These are phyloP conservation scores for Corinectria fuckeliana DNA, from an alignment of 2,329 filamentous ascomycete species.

Conservation along the genomic window DNA sequence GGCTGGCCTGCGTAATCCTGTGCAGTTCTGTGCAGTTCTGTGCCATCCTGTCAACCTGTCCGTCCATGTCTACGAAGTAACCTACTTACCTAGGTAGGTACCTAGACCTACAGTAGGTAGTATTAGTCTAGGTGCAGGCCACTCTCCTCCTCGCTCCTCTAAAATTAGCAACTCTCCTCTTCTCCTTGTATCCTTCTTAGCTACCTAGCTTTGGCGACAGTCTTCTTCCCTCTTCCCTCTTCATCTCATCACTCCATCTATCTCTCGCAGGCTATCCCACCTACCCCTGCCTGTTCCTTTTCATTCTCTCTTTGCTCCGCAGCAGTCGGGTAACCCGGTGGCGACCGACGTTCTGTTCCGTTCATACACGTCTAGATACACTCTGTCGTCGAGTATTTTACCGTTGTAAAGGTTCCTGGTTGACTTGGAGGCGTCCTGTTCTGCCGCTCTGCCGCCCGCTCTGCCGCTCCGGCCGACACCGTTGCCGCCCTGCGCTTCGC, in stretches of 20 bases:
- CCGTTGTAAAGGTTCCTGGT: not conserved
- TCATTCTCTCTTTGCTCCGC: not conserved
- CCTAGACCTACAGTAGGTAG: too few relatives aligned
- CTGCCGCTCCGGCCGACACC: not conserved
- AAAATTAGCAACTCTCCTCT: not conserved
- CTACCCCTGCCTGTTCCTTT: not conserved
- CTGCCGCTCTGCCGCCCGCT: not conserved
- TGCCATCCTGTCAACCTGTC: slow-evolving; percentile 1
- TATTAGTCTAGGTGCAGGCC: too few relatives aligned
- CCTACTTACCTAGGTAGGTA: too few relatives aligned
- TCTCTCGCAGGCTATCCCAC: not conserved
- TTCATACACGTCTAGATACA: not conserved
- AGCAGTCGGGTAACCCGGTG: not conserved
- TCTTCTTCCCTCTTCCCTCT: not conserved
- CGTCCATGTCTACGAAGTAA: too few relatives aligned
- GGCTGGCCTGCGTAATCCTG: slow-evolving; percentile 10
- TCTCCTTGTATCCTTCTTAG: not conserved
- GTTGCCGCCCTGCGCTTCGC: slow-evolving; percentile 19
- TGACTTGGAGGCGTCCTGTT: not conserved
- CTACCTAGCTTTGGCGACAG: not conserved
- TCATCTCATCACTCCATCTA: not conserved
- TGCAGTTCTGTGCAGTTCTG: slow-evolving; percentile 4
- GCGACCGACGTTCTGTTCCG: not conserved
- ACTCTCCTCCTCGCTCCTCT: not conserved
- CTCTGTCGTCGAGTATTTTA: not conserved